phyloP scores from a whole-genome alignment of 2,329 filamentous ascomycete species.

The Botryotinia narcissicola region DNA sequence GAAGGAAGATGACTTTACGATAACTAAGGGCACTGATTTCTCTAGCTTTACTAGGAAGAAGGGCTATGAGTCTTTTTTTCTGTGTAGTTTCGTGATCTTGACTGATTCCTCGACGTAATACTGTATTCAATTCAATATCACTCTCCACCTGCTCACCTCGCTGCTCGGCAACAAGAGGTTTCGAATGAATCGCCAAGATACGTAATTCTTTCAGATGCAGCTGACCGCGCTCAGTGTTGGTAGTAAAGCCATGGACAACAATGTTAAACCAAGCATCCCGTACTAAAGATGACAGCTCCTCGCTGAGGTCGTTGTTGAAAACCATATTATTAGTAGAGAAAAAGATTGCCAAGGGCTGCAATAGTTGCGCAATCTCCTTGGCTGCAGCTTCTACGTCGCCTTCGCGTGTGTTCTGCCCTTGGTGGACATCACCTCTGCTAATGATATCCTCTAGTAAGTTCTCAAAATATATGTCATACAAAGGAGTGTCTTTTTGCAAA shows the following conservation, averaged over 20 bases:
- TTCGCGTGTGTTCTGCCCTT: constrained; percentile 69
- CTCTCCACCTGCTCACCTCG: constrained; percentile 88
- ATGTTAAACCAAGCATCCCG: constrained; percentile 99
- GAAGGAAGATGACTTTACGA: constrained; percentile 86
- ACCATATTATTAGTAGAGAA: constrained; percentile 64
- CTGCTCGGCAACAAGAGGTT: constrained; percentile 83
- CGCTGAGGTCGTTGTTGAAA: constrained; percentile 50
- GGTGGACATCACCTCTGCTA: constrained; percentile 82
- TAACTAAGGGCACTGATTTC: constrained; percentile 85
- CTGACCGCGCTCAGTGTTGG: constrained; percentile 69
- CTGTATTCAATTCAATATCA: constrained; percentile 93
- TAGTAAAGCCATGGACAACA: constrained; percentile 85
- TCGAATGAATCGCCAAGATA: constrained; percentile 81
- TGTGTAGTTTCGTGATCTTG: constrained; percentile 75
- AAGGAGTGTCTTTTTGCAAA: constrained; percentile 64
- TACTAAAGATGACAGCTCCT: constrained; percentile 70
- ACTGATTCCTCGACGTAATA: constrained; percentile 81
- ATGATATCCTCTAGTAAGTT: constrained; percentile 84
- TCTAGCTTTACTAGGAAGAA: constrained; percentile 72
- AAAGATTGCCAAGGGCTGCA: constrained; percentile 83
- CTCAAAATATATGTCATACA: constrained; percentile 80
- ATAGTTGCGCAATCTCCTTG: constrained; percentile 80
- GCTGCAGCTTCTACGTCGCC: constrained; percentile 80
- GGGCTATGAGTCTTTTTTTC: constrained; percentile 71
- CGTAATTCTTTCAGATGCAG: constrained; percentile 74